phyloP scores from a whole-genome alignment of 139 green algal genomes.

The Chloropicon primus region DNA sequence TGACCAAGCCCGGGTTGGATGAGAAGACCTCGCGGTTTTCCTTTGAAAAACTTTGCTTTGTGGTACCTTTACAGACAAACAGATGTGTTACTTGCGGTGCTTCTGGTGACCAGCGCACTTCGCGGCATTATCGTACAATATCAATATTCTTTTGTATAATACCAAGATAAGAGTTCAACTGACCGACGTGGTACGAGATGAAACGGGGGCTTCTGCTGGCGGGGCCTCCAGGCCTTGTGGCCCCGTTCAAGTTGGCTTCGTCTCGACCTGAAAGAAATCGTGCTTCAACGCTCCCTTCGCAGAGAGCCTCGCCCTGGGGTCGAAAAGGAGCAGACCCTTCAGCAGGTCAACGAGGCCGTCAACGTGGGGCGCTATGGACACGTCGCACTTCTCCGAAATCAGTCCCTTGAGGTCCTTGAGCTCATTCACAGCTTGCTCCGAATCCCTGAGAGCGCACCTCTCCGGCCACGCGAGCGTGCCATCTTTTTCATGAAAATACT shows the following conservation, averaged over 20 bases:
- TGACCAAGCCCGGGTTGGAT: neutral
- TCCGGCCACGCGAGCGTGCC: neutral
- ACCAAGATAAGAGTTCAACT: too few relatives aligned
- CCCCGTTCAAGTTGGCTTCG: neutral
- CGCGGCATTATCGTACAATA: too few relatives aligned
- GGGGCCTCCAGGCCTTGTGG: too few relatives aligned
- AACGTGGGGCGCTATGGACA: neutral
- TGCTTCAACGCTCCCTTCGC: constrained; percentile 61
- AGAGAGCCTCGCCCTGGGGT: constrained; percentile 46
- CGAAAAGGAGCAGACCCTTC: constrained; percentile 41
- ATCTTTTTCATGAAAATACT: too few relatives aligned
- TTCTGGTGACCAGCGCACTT: too few relatives aligned
- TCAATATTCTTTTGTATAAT: too few relatives aligned
- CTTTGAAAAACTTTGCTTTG: too few relatives aligned
- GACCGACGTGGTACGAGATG: too few relatives aligned
- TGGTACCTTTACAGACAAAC: too few relatives aligned
- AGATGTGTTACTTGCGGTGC: too few relatives aligned
- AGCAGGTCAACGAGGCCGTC: neutral
- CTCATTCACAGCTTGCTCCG: neutral
- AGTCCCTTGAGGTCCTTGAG: neutral
- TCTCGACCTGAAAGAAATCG: constrained; percentile 47
- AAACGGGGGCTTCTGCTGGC: too few relatives aligned
- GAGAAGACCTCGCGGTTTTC: neutral
- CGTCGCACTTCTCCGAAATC: neutral
- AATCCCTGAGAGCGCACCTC: neutral